Conservation (phyloP, 805 yeast genomes). For the Sugiyamaella qingdaonensis region DNA sequence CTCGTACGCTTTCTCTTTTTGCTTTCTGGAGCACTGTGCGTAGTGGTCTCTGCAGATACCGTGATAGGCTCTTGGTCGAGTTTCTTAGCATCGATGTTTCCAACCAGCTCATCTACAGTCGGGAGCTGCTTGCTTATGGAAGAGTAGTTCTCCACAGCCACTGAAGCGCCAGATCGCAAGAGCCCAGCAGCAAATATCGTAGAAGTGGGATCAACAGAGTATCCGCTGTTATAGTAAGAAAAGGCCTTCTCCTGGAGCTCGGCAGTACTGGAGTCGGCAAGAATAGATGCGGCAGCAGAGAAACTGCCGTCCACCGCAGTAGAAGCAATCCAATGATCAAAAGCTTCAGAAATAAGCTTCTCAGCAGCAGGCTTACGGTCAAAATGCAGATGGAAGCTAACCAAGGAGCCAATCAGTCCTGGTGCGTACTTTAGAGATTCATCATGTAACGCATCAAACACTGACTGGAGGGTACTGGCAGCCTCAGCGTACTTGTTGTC, state of each 20-base stretch:
- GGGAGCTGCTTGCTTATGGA: conserved; percentile 19
- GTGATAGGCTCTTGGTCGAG: conserved; percentile 21
- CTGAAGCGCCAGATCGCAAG: conserved; percentile 22
- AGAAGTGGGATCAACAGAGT: conserved; percentile 5
- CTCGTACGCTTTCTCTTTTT: conserved; percentile 21
- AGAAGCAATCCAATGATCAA: conserved; percentile 24
- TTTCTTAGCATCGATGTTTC: conserved; percentile 26
- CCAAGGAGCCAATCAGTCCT: conserved; percentile 47
- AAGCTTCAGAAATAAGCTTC: conserved; percentile 33
- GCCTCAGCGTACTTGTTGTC: conserved; percentile 27
- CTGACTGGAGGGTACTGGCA: conserved; percentile 16
- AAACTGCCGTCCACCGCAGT: conserved; percentile 2
- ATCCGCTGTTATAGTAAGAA: conserved; percentile 28
- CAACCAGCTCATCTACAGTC: conserved; percentile 16
- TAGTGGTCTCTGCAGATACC: conserved; percentile 33
- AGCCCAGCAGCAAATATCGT: conserved; percentile 16
- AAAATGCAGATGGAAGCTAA: conserved; percentile 46
- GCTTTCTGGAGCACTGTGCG: conserved; percentile 34
- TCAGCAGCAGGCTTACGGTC: conserved; percentile 37
- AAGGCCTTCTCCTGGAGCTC: conserved; percentile 28
- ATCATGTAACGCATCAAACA: background rate
- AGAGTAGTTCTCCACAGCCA: conserved; percentile 12
- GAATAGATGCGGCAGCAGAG: conserved; percentile 35
- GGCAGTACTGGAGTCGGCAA: conserved; percentile 34
- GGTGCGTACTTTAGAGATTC: conserved; percentile 32